phyloP scores from a whole-genome alignment of 495 filamentous ascomycete species.

The Amphirosellinia nigrospora region DNA sequence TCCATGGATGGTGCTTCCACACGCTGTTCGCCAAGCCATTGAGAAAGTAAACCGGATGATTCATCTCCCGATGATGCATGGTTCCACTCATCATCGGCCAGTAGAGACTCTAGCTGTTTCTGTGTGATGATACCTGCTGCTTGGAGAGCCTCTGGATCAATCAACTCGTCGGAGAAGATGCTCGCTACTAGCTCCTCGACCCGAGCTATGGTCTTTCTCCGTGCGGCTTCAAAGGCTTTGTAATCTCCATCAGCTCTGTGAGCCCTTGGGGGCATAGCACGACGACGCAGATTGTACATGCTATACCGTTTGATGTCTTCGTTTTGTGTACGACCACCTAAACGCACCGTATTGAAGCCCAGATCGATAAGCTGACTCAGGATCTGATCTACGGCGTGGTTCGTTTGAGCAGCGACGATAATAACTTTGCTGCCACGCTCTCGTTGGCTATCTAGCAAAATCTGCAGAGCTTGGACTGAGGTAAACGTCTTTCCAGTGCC shows the following conservation, averaged over 20 bases:
- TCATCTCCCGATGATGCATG: conserved; percentile 40
- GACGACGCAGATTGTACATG: conserved; percentile 63
- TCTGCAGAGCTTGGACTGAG: conserved; percentile 72
- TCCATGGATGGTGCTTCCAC: conserved; percentile 35
- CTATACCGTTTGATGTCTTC: conserved; percentile 68
- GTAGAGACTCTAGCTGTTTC: conserved; percentile 67
- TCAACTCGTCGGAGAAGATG: conserved; percentile 58
- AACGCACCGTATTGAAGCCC: conserved; percentile 71
- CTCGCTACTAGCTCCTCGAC: conserved; percentile 52
- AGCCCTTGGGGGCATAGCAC: background rate
- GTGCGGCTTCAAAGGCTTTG: conserved; percentile 33
- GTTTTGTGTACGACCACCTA: conserved; percentile 77
- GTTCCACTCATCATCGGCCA: conserved; percentile 59
- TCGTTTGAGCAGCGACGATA: conserved; percentile 84
- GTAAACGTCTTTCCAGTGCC: conserved; percentile 90
- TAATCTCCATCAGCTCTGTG: conserved; percentile 31
- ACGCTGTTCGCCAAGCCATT: conserved; percentile 66
- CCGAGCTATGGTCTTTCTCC: conserved; percentile 35
- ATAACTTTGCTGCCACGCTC: conserved; percentile 52
- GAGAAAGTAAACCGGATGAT: conserved; percentile 55
- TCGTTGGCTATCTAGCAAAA: conserved; percentile 68
- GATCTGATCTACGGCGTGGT: conserved; percentile 91
- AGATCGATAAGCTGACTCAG: conserved; percentile 69
- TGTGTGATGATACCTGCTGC: conserved; percentile 63
- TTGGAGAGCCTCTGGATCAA: conserved; percentile 54